These are phyloP conservation scores for Gaertneriomyces sp. DNA, from an alignment of 192 early-diverging fungal species.

Conservation along the genomic window DNA sequence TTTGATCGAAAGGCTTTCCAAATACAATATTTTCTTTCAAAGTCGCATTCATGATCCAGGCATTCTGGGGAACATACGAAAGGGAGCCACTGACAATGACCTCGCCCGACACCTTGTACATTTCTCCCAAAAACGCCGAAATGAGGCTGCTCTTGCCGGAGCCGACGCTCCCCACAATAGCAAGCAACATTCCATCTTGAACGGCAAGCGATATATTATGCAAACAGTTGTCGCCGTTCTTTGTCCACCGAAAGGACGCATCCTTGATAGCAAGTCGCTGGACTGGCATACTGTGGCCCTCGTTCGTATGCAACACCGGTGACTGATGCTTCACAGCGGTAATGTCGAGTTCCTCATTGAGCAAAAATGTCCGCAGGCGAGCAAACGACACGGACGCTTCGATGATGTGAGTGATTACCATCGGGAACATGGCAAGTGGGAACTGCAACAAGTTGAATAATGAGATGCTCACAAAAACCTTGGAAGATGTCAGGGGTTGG, in stretches of 20 bases:
- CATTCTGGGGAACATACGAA: constrained; percentile 74
- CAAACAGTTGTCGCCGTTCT: constrained; percentile 24
- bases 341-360: constrained; percentile 75
- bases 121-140: constrained; percentile 81
- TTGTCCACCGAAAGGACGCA: constrained; percentile 48
- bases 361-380: constrained; percentile 76
- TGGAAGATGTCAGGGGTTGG: constrained; percentile 56
- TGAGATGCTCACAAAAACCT: constrained; percentile 80
- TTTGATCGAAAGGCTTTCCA: constrained; percentile 71
- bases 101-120: constrained; percentile 65
- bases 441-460: constrained; percentile 92
- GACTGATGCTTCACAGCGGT: constrained; percentile 54
- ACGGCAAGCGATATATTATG: constrained; percentile 52
- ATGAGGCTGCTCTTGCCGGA: constrained; percentile 76
- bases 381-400: constrained; percentile 81
- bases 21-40: constrained; percentile 88
- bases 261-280: constrained; percentile 39
- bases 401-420: constrained; percentile 68
- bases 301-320: constrained; percentile 17
- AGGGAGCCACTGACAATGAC: constrained; percentile 67
- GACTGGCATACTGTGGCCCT: neutral
- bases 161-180: constrained; percentile 58
- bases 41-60: constrained; percentile 97
- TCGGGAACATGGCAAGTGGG: constrained; percentile 81
- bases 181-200: constrained; percentile 50